Base-by-base conservation (phyloP, 2,329 filamentous ascomycete genomes). In the Phymatotrichopsis omnivora region DNA sequence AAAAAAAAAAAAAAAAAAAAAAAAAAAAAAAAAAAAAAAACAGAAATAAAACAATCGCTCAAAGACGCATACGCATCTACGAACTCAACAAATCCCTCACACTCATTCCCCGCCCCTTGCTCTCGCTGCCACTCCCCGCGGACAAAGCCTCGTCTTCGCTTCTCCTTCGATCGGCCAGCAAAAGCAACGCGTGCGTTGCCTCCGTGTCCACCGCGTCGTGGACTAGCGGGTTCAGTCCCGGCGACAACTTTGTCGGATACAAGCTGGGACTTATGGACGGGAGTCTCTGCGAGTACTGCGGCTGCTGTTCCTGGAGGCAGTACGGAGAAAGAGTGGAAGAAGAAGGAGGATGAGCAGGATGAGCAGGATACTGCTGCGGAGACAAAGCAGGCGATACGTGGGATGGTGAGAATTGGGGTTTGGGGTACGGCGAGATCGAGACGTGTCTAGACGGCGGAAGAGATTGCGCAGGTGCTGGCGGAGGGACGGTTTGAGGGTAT, bases 71-170 rank as follows among this genome's bases (percentile, higher is more conserved):
- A 42, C 14, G 29, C 28, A 33, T 29, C 60, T 59, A 74, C 28
- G 68, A 65, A 54, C 69, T 74, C 45, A 76, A 60, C 39, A 76
- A 58, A 62, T 75, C 72, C 42, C 65, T 67, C 4, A 75, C 72
- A 60, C 71, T 75, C 67, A 74, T 73, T 2, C 70, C 68, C 37
- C 67, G 62, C 28, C 64, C 65, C 37, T 61, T 61, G 30, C 62
- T 58, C 5, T 55, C 46, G 6, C 47, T 45, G 35, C 17, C 24
- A 36, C 19, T 7, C 32, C 23, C 20, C 10, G 16, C 32, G n/a
- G n/a, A n/a, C n/a, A n/a, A n/a, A 40, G 35, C 28, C 10, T 16
- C 23, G 34, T 38, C 39, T 33, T 47, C 49, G 37, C 38, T 49
- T 4, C 27, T 41, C 17, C 40, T 42, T n/a, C 49, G 38, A 30